Evolutionary conservation across 2,329 filamentous ascomycete species (phyloP).

Genomic region (Aureobasidium sp.): DNA sequence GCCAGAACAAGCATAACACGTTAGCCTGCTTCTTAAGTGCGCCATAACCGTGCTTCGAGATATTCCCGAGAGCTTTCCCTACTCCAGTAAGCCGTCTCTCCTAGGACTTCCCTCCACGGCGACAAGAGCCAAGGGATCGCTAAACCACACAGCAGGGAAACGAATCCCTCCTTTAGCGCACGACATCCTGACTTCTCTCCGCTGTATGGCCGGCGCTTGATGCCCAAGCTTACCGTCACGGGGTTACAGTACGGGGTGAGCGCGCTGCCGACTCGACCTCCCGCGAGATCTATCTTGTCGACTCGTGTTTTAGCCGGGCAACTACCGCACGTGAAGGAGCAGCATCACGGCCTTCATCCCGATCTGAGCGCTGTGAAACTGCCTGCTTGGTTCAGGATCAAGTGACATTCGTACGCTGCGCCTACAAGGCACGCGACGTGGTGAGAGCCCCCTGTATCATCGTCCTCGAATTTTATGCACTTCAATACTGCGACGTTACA

Average conservation of each 20-base stretch:
- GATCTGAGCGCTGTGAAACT: background rate
- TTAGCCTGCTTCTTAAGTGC: conserved; percentile 8
- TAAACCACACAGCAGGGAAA: background rate
- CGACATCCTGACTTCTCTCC: background rate
- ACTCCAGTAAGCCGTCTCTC: background rate
- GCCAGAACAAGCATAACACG: conserved; percentile 10
- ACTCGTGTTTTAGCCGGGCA: conserved; percentile 5
- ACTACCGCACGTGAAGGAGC: background rate
- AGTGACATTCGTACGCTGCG: background rate
- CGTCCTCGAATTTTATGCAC: background rate
- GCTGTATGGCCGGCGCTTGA: conserved; percentile 9
- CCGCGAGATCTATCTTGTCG: background rate
- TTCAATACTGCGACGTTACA: conserved; percentile 2
- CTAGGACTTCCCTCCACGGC: background rate
- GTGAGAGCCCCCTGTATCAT: background rate
- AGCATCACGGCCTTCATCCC: background rate
- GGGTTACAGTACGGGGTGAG: conserved; percentile 1
- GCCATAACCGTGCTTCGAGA: conserved; percentile 1
- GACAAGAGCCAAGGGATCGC: background rate
- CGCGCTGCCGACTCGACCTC: background rate
- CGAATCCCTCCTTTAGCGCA: background rate
- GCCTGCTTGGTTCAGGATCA: background rate
- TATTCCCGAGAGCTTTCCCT: conserved; percentile 1
- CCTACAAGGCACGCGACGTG: background rate
- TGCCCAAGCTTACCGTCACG: conserved; percentile 3